phyloP scores from a whole-genome alignment of 2,329 filamentous ascomycete species.

The Cordyceps javanica region DNA sequence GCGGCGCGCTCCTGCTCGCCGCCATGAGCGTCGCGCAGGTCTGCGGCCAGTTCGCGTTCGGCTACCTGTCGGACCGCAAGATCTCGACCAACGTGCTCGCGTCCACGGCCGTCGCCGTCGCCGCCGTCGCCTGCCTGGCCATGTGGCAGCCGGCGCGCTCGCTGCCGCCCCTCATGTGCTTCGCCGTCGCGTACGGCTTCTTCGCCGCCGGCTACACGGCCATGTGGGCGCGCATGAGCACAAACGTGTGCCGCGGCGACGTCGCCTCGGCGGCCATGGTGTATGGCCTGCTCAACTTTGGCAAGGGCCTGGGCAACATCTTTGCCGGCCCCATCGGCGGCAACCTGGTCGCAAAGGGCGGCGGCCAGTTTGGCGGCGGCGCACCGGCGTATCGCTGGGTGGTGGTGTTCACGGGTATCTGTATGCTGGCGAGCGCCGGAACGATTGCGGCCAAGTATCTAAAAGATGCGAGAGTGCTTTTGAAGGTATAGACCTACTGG shows the following conservation, averaged over 20 bases:
- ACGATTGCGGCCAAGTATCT: background rate
- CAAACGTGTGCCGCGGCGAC: constrained; percentile 22
- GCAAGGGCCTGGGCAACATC: constrained; percentile 27
- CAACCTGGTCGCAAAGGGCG: constrained; percentile 17
- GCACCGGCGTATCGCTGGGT: constrained; percentile 1
- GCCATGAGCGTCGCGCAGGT: constrained; percentile 45
- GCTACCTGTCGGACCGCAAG: constrained; percentile 42
- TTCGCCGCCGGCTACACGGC: constrained; percentile 15
- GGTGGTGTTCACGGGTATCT: constrained; percentile 1
- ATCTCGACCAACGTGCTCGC: constrained; percentile 15
- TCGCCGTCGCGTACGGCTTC: constrained; percentile 48
- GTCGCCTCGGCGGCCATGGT: constrained; percentile 21
- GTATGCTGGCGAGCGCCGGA: constrained; percentile 6
- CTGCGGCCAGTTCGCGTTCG: constrained; percentile 42
- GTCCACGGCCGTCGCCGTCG: constrained; percentile 37
- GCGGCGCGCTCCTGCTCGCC: constrained; percentile 40
- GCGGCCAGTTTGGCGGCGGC: background rate
- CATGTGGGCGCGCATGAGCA: constrained; percentile 23
- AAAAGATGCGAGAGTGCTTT: background rate
- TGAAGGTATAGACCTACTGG: background rate
- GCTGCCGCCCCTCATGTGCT: constrained; percentile 39
- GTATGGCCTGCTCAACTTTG: constrained; percentile 24
- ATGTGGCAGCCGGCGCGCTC: constrained; percentile 46
- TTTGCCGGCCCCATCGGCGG: constrained; percentile 25
- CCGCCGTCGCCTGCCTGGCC: constrained; percentile 40